Evolutionary conservation across 768 basidiomycete genomes (phyloP), one percentile per base, ranked within the genome.

Genomic region (Mycena crocata): DNA sequence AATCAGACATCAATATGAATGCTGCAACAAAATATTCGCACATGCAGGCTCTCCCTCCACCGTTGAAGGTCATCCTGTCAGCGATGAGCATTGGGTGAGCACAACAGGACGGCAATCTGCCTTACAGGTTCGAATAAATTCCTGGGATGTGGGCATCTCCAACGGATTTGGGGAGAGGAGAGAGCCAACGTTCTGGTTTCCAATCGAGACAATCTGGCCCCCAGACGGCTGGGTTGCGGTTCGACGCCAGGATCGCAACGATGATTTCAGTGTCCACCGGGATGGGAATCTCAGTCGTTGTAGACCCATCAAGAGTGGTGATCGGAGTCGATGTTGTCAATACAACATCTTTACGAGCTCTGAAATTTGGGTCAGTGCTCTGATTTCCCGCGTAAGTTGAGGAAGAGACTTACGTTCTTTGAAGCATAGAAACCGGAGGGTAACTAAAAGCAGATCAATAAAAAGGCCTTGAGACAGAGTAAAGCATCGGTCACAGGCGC

Each of bases 171-270:
- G 79, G 79, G 23, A 76, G 66, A 19, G 73, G 74, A 8, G 69
- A 61, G 5, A 83, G 63, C 83, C 82, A 84, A 2, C 82, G 76
- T 59, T 80, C 79, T 0, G 83, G 84, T 32, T 78, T 79, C 75
- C 82, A 85, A 61, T 81, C 78, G 21, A 64, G 68, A 9, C 77
- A 77, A 62, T 85, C 83, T 1, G 73, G 61, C 5, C 86, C 86
- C 80, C 83, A 86, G 30, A 85, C 57, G 10, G 64, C 73, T 1
- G 73, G 63, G 35, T 81, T 77, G 14, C 78, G 69, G 71, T 86
- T 84, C 14, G 83, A 72, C 24, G 62, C 51, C 12, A 73, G 44
- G 45, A 85, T 76, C 0, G 80, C 77, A 4, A 84, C 64, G 2
- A 76, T 69, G 24, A 85, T 63, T 10, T 66, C 64, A 1, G 81